Evolutionary conservation across 352 stramenopile species (phyloP).

Genomic region (Thraustochytrium striatum): DNA sequence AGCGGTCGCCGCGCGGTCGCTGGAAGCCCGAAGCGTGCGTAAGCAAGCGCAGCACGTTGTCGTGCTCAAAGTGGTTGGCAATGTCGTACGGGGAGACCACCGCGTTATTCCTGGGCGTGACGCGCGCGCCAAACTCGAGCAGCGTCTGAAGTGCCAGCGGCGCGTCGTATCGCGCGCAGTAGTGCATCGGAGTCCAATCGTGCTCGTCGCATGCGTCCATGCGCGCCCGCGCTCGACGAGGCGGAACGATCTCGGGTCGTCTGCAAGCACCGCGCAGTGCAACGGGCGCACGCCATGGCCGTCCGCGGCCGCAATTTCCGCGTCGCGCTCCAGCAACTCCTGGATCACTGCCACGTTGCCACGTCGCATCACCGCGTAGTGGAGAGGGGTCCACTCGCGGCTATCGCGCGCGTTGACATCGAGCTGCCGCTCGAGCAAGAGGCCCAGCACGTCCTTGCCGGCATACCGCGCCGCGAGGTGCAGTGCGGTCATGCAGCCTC

Average conservation of each 20-base stretch:
- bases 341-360: background rate
- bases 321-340: background rate
- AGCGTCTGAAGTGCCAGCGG: background rate
- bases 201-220: conserved; percentile 8
- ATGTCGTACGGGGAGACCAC: conserved; percentile 30
- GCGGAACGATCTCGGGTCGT: conserved; percentile 11
- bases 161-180: conserved; percentile 27
- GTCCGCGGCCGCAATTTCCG: background rate
- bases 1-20: background rate
- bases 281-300: background rate
- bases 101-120: background rate
- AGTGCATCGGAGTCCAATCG: conserved; percentile 11
- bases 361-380: conserved; percentile 29
- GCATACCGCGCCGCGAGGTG: conserved; percentile 20
- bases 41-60: background rate
- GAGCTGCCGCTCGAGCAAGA: conserved; percentile 10
- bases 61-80: conserved; percentile 11
- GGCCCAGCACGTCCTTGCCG: background rate
- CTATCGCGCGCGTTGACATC: conserved; percentile 27
- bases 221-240: conserved; percentile 30
- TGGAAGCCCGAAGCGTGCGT: background rate
- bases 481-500: background rate
- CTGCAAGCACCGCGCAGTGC: conserved; percentile 11
- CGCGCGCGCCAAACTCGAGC: conserved; percentile 27
- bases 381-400: conserved; percentile 22